Evolutionary conservation across 768 basidiomycete genomes (phyloP), one percentile per base, ranked within the genome.

Genomic region (Mycena haematopus): DNA sequence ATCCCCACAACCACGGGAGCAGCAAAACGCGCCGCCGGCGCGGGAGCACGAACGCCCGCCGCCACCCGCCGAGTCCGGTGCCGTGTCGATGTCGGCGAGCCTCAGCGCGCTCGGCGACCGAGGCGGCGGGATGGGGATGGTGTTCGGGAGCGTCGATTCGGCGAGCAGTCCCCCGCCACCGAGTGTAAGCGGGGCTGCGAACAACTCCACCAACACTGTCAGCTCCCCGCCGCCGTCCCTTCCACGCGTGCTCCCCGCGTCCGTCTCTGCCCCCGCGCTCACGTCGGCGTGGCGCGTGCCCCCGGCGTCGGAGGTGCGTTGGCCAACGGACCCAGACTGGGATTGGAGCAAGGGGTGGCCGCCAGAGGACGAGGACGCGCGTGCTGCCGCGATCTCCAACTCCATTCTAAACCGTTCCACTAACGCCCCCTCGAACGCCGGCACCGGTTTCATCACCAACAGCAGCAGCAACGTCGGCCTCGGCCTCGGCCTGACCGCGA

Each of bases 21-120:
- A 45, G 21, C 21, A 47, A 10, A n/a, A 35, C 11, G 9, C 33
- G 6, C 40, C 17, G 31, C 13, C 35, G 31, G 44, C 53, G 29
- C 33, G 27, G 11, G 36, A 36, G 25, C 53, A n/a, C 1, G 49
- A 65, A 27, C 58, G 63, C 42, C 63, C 63, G 42, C 63, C 51
- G 44, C 63, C 63, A 21, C 63, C 63, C 19, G 31, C 63, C 42
- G 42, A 65, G 55, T 60, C 58, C 2, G 63, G 58, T 27, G 63
- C 63, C 44, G 63, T 65, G 47, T 46, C 58, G 5, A 27, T 63
- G 35, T 54, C 62, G 31, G 11, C 50, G 47, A 45, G 62, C 24
- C 44, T 63, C 42, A 46, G 42, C 27, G 33, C 33, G 24, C 50
- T 53, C 13, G 62, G 61, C 1, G 38, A 27, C 3, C n/a, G 44